Base-by-base conservation (phyloP, 1,284 basidiomycete genomes). In the Gastroboletus turbinatus region DNA sequence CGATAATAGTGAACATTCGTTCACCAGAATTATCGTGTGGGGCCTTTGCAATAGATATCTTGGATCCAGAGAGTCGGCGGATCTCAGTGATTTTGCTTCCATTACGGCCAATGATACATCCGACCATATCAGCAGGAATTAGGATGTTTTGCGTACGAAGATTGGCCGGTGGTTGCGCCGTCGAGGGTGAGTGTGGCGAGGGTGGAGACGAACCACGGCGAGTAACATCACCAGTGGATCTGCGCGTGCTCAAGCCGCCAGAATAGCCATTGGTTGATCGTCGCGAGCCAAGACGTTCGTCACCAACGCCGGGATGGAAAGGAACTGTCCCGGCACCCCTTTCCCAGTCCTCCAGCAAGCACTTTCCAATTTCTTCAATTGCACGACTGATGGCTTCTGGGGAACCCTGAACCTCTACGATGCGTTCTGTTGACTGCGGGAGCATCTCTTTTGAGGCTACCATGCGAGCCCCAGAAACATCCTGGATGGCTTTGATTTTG, bases 401-500 rank as follows among this genome's bases (percentile, higher is more conserved):
- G 39, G 90, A 81, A 54, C 96, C 96, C 73, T 98, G 94, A 49
- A 98, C 93, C 74, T 98, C 96, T 60, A 98, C 96, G 63, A 98
- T 90, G 59, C 96, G 92, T 76, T 99, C 97, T 40, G 97, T 99
- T 40, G 94, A 98, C 72, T 98, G 96, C 17, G 97, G 96, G 32
- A 99, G 86, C 93, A 99, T 98, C 67, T 98, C 93, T 76, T 99
- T 98, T 62, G 93, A 94, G 21, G 97, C 97, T 56, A 97, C 92
- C 88, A 99, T 95, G 56, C 96, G 88, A 23, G 96, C 96, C 54
- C 97, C 97, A 50, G 95, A 97, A 50, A 86, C 82, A 75, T 99
- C 97, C 73, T 99, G 97, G 73, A 99, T 99, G 73, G 96, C 94
- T 80, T 99, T 99, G 77, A 99, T 99, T 85, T 98, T 99, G 73